A percentile compares a stretch with the other conserved stretches of the same genome.
phyloP scores from a whole-genome alignment of 2,329 filamentous ascomycete species.

The Colletotrichum noveboracense region DNA sequence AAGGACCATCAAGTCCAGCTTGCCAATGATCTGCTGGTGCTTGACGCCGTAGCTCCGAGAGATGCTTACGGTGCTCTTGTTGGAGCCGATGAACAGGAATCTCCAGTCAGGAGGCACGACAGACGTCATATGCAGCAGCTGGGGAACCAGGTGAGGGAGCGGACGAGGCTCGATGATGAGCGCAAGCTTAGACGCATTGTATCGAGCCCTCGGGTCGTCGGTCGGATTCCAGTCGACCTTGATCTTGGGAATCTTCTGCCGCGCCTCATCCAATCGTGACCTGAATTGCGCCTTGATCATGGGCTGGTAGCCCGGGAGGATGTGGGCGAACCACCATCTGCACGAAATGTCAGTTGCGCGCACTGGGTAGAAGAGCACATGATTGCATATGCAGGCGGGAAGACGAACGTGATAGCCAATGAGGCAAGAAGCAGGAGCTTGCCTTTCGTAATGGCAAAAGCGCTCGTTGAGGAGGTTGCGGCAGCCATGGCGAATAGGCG shows the following conservation, averaged over 20 bases:
- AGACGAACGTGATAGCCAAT: slow-evolving; percentile 42
- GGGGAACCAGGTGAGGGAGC: slow-evolving; percentile 52
- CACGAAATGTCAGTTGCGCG: not conserved
- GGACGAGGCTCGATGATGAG: slow-evolving; percentile 56
- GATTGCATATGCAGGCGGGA: not conserved
- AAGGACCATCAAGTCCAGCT: slow-evolving; percentile 55
- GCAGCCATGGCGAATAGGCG: slow-evolving; percentile 16
- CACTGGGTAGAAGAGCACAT: not conserved
- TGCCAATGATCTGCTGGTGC: slow-evolving; percentile 54
- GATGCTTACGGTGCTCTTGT: slow-evolving; percentile 50
- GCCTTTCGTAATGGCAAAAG: slow-evolving; percentile 37
- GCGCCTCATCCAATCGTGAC: slow-evolving; percentile 42
- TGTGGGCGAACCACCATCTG: slow-evolving; percentile 53
- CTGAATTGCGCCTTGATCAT: slow-evolving; percentile 43
- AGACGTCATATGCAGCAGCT: slow-evolving; percentile 56
- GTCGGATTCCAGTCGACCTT: slow-evolving; percentile 43
- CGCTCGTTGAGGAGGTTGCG: slow-evolving; percentile 10
- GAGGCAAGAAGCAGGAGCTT: slow-evolving; percentile 39
- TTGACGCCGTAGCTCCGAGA: slow-evolving; percentile 50
- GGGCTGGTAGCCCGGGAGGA: slow-evolving; percentile 49
- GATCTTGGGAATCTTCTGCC: slow-evolving; percentile 42
- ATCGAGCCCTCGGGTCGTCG: slow-evolving; percentile 37
- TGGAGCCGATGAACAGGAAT: slow-evolving; percentile 58
- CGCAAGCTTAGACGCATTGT: slow-evolving; percentile 56
- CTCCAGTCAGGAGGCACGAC: slow-evolving; percentile 63